Evolutionary conservation across 306 rosid species (phyloP).

Genomic region (Argentina anserina): DNA sequence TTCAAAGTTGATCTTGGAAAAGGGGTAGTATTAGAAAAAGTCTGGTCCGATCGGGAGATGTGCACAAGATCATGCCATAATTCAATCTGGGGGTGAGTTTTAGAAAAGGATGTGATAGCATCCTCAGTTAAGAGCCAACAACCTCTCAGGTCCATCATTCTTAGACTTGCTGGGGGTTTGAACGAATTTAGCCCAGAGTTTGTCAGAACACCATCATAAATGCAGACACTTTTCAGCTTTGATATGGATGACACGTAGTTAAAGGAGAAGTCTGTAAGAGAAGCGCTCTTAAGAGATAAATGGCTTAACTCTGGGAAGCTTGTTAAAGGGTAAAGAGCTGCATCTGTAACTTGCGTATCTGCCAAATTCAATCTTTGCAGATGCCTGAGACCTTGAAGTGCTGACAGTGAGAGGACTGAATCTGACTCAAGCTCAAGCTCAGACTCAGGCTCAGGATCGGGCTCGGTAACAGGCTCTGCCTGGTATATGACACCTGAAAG

Average conservation of each 20-base stretch:
- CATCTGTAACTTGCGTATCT: slow-evolving; percentile 52
- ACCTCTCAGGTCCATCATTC: slow-evolving; percentile 65
- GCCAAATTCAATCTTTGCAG: slow-evolving; percentile 70
- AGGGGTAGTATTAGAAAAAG: slow-evolving; percentile 31
- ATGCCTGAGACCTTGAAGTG: slow-evolving; percentile 47
- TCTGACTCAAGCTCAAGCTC: slow-evolving; percentile 19
- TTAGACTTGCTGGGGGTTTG: slow-evolving; percentile 53
- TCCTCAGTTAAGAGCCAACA: slow-evolving; percentile 84
- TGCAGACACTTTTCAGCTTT: slow-evolving; percentile 52
- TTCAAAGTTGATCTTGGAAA: slow-evolving; percentile 39
- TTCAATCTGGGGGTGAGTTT: slow-evolving; percentile 61
- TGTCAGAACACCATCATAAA: slow-evolving; percentile 72
- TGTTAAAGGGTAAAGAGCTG: slow-evolving; percentile 49
- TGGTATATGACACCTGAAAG: slow-evolving; percentile 50
- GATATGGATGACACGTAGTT: slow-evolving; percentile 59
- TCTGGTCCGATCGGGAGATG: slow-evolving; percentile 29
- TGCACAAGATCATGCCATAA: slow-evolving; percentile 59
- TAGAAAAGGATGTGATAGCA: slow-evolving; percentile 46
- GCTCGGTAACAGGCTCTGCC: slow-evolving; percentile 16
- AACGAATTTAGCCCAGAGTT: slow-evolving; percentile 54
- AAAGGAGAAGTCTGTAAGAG: slow-evolving; percentile 61
- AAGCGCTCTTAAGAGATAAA: slow-evolving; percentile 51
- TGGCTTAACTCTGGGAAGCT: slow-evolving; percentile 51
- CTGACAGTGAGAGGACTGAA: slow-evolving; percentile 39
- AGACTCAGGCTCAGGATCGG: neutral